Percentiles rank a stretch among this genome's conserved stretches.
phyloP scores from a whole-genome alignment of 768 basidiomycete species.

The Leucocoprinus leucothites region DNA sequence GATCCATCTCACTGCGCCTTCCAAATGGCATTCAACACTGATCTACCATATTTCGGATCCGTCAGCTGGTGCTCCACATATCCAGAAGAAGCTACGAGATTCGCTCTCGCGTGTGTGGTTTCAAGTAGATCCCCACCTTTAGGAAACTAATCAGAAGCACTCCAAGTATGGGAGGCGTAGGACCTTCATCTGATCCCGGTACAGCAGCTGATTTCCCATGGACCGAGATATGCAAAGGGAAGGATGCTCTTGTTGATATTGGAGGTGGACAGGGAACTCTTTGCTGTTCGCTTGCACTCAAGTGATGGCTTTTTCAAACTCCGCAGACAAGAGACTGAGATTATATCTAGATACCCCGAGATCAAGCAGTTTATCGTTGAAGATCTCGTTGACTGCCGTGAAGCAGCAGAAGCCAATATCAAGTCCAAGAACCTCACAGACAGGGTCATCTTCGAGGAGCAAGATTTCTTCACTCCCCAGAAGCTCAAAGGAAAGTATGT shows the following conservation, averaged over 20 bases:
- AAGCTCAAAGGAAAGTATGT: slow-evolving; percentile 36
- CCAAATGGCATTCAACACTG: slow-evolving; percentile 33
- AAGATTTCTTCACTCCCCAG: slow-evolving; percentile 38
- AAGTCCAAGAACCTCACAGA: slow-evolving; percentile 28
- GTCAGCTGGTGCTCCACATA: slow-evolving; percentile 34
- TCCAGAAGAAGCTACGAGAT: slow-evolving; percentile 31
- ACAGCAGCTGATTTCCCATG: slow-evolving; percentile 38
- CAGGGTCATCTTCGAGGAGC: slow-evolving; percentile 33
- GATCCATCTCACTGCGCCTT: slow-evolving; percentile 17
- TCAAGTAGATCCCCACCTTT: neutral
- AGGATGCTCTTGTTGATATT: slow-evolving; percentile 36
- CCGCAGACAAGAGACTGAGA: neutral
- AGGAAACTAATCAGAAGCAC: neutral
- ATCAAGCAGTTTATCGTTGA: slow-evolving; percentile 37
- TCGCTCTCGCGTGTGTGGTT: slow-evolving; percentile 28
- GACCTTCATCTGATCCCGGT: slow-evolving; percentile 35
- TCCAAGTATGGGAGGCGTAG: slow-evolving; percentile 33
- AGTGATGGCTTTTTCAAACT: slow-evolving; percentile 19
- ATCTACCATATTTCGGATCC: slow-evolving; percentile 32
- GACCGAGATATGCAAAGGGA: slow-evolving; percentile 29
- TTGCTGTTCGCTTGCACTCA: slow-evolving; percentile 33
- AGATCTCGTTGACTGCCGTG: slow-evolving; percentile 32
- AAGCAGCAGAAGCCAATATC: slow-evolving; percentile 31
- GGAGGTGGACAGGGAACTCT: slow-evolving; percentile 39
- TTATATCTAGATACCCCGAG: slow-evolving; percentile 26